Evolutionary conservation across 2,329 filamentous ascomycete species (phyloP).

Genomic region (Colletotrichum noveboracense): DNA sequence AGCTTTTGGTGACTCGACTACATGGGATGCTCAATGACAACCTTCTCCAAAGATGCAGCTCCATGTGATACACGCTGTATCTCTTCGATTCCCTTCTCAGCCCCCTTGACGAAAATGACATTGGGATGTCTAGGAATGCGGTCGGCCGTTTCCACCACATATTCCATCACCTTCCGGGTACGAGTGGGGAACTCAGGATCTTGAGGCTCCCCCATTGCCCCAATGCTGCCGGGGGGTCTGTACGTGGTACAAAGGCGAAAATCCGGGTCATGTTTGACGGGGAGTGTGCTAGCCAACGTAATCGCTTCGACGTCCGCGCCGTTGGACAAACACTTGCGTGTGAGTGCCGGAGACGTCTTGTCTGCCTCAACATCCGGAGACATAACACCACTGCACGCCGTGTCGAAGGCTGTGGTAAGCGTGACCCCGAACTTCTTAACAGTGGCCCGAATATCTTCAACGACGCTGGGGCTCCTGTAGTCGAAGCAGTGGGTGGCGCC

Average conservation of each 20-base stretch:
- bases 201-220: not conserved
- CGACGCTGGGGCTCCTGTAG: conserved; percentile 23
- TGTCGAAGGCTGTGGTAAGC: not conserved
- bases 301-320: not conserved
- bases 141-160: not conserved
- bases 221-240: not conserved
- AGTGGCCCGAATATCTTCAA: not conserved
- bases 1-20: not conserved
- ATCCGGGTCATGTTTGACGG: not conserved
- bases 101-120: not conserved
- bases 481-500: conserved; percentile 40
- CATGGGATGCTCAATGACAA: conserved; percentile 1
- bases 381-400: not conserved
- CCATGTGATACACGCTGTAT: not conserved
- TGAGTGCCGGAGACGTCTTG: not conserved
- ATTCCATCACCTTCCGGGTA: not conserved
- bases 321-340: not conserved
- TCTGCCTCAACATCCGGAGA: not conserved
- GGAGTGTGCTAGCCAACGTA: not conserved
- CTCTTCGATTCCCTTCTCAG: not conserved
- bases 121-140: not conserved
- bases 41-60: not conserved
- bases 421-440: not conserved
- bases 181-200: not conserved
- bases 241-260: conserved; percentile 2